A percentile compares a stretch with the other conserved stretches of the same genome.
Evolutionary conservation across 1,139 yeast species (phyloP).

Genomic region (Taiozyma sp.): DNA sequence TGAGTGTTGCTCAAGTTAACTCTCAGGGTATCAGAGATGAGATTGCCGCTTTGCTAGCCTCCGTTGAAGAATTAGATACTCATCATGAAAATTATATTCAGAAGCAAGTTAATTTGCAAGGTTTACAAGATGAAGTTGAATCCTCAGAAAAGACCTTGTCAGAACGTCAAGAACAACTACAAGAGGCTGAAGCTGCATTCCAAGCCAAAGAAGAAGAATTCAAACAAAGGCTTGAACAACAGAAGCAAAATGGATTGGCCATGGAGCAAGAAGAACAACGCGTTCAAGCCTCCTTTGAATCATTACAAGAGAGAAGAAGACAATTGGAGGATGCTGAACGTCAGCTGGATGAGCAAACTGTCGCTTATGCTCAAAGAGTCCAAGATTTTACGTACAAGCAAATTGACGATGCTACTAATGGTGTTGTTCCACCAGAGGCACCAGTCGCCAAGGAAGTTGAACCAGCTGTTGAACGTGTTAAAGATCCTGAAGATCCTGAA

Average conservation of each 20-base stretch:
- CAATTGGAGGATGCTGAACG: constrained; percentile 31
- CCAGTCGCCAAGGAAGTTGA: constrained; percentile 14
- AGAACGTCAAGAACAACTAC: constrained; percentile 23
- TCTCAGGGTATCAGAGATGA: constrained; percentile 40
- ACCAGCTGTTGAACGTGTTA: neutral
- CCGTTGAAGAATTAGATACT: constrained; percentile 32
- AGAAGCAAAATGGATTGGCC: constrained; percentile 25
- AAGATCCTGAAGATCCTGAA: neutral
- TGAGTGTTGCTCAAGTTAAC: constrained; percentile 49
- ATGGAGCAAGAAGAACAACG: constrained; percentile 31
- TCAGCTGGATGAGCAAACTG: constrained; percentile 31
- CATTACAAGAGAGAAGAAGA: constrained; percentile 29
- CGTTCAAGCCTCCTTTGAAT: constrained; percentile 28
- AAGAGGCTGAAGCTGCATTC: constrained; percentile 14
- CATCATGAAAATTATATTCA: constrained; percentile 29
- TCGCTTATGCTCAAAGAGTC: constrained; percentile 32
- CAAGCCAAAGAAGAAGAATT: constrained; percentile 24
- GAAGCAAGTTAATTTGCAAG: constrained; percentile 35
- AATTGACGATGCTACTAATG: constrained; percentile 30
- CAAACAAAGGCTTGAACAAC: constrained; percentile 29
- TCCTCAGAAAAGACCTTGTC: constrained; percentile 21
- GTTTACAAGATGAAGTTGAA: constrained; percentile 23
- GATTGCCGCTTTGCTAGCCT: constrained; percentile 36
- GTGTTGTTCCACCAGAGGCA: constrained; percentile 18
- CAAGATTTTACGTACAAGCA: constrained; percentile 33